A percentile compares a stretch with the other conserved stretches of the same genome.
Conservation (phyloP, 192 early-diverging fungal species). For the Coemansia pectinata region DNA sequence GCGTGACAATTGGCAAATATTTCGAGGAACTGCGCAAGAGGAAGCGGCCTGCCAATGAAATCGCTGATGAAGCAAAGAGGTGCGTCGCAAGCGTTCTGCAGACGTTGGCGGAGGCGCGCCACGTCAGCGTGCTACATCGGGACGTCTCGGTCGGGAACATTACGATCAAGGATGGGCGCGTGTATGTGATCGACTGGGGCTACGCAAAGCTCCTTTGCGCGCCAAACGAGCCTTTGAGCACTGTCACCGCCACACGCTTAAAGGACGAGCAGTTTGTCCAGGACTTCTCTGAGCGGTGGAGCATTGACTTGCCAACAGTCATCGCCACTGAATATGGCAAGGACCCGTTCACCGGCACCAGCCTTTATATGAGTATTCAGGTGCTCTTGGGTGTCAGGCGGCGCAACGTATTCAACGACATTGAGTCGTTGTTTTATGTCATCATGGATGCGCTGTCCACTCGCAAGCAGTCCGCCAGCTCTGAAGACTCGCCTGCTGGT, state of each 20-base stretch:
- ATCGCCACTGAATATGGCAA: background rate
- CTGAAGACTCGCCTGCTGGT: background rate
- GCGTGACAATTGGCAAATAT: background rate
- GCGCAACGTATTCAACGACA: conserved; percentile 7
- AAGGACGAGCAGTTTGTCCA: background rate
- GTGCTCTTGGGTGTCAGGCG: background rate
- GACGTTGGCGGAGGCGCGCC: background rate
- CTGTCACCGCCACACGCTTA: background rate
- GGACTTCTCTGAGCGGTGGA: too few species aligned
- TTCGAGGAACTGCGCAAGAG: background rate
- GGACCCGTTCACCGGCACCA: background rate
- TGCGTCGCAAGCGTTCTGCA: background rate
- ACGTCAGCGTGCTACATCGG: background rate
- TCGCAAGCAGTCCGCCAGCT: background rate
- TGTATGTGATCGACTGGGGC: conserved; percentile 18
- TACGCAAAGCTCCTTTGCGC: conserved; percentile 2
- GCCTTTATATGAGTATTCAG: conserved; percentile 7
- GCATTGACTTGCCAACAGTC: too few species aligned
- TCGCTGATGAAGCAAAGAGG: too few species aligned
- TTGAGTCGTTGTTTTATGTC: background rate
- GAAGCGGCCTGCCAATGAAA: background rate
- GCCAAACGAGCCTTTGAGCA: background rate
- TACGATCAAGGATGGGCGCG: background rate
- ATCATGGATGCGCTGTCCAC: background rate
- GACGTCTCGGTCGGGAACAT: conserved; percentile 24